Conservation (phyloP, 2,329 filamentous ascomycete species). For the Penicillium olsonii region DNA sequence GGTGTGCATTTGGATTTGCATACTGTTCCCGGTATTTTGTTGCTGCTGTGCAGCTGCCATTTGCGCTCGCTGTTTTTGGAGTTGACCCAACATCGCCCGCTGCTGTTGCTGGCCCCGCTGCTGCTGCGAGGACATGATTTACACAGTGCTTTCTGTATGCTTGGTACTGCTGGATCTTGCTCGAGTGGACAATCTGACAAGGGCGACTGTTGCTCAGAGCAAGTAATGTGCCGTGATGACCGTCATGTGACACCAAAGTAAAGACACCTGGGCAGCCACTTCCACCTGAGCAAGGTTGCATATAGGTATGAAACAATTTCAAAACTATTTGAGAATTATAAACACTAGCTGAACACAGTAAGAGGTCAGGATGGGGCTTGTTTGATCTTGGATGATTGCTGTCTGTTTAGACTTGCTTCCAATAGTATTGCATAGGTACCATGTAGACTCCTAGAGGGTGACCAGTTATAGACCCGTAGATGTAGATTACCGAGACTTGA, state of each 20-base stretch:
- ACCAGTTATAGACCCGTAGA: too few species aligned
- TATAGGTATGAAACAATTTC: too few species aligned
- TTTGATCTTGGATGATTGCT: too few species aligned
- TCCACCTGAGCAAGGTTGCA: too few species aligned
- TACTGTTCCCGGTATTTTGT: not conserved
- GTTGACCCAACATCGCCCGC: not conserved
- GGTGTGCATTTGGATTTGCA: constrained; percentile 2
- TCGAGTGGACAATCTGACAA: not conserved
- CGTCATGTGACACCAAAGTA: constrained; percentile 1
- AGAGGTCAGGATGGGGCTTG: too few species aligned
- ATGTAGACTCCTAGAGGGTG: too few species aligned
- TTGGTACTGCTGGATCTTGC: not conserved
- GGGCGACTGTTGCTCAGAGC: not conserved
- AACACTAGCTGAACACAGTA: too few species aligned
- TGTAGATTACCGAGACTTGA: too few species aligned
- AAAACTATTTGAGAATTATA: too few species aligned
- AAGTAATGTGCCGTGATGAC: not conserved
- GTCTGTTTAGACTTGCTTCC: too few species aligned
- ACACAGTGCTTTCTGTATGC: not conserved
- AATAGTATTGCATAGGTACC: too few species aligned
- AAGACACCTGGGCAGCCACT: not conserved
- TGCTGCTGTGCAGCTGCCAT: not conserved
- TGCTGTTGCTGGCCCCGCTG: not conserved
- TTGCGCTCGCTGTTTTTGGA: not conserved
- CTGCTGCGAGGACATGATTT: not conserved